Evolutionary conservation across 2,329 filamentous ascomycete species (phyloP), one percentile per base, ranked within the genome.

Genomic region (Aureobasidium sp.): DNA sequence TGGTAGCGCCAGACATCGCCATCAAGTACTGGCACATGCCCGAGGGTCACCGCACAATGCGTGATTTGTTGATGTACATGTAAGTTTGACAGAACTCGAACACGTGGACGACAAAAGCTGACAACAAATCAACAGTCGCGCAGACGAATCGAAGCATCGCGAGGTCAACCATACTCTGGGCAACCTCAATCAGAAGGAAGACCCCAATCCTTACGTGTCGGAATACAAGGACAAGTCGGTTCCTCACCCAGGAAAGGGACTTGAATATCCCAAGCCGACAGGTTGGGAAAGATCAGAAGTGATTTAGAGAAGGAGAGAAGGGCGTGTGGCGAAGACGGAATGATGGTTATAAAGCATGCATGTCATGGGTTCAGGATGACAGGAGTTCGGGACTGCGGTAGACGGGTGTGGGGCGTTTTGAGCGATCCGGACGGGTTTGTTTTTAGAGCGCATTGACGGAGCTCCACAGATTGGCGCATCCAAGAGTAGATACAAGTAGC

Each of bases 81-180:
- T 53, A 41, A 41, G 50, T 53, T 1, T 53, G 50, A 27, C 50
- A 39, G 67, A 84, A 13, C 2, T 17, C 8, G n/a, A 5, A 13
- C 13, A 7, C 39, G 27, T 4, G 8, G 15, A 26, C 8, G 20
- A 20, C 29, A 20, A 8, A 41, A 27, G 36, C 50, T 53, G 24
- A 53, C 36, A 26, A 27, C 3, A n/a, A 4, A 5, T 9, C 20
- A 34, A 27, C 24, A 53, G 50, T 57, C 51, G 92, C 34, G 90
- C 89, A n/a, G 89, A 93, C 71, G 92, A 96, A 75, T 90, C 90
- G 4, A 89, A 90, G 69, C 74, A 76, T 63, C 66, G 94, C 37
- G 94, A 96, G 71, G 93, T 97, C 69, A 97, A 99, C 76, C 94
- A 99, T 74, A 97, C 94, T 0, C 77, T 99, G 46, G 86, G 89